Conservation (phyloP, 352 stramenopile species). For the Globisporangium paddicum region DNA sequence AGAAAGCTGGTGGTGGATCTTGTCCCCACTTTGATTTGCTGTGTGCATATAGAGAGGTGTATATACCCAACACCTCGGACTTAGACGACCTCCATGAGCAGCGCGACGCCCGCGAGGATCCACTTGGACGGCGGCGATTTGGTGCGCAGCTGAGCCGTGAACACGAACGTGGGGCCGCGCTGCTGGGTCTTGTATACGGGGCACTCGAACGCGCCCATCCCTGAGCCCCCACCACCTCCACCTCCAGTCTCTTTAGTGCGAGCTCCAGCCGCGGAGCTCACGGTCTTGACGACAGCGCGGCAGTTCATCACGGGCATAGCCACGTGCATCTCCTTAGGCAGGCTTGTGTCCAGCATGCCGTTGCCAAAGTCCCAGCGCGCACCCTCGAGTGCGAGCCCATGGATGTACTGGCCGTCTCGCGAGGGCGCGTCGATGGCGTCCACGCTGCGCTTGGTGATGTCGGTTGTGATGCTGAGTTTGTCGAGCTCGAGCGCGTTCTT, state of each 20-base stretch:
- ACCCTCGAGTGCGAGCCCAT: constrained; percentile 88
- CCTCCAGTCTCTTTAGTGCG: constrained; percentile 3
- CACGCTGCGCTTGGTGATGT: constrained; percentile 88
- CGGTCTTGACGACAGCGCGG: constrained; percentile 49
- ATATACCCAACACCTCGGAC: too few relatives aligned
- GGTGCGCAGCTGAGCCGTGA: constrained; percentile 80
- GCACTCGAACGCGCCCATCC: constrained; percentile 61
- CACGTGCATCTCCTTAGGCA: constrained; percentile 90
- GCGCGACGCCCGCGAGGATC: constrained; percentile 85
- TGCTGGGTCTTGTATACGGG: constrained; percentile 91
- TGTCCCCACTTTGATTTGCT: too few relatives aligned
- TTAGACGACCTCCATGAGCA: constrained; percentile 88
- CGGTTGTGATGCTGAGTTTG: constrained; percentile 66
- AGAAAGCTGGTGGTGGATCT: neutral
- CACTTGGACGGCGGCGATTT: constrained; percentile 88
- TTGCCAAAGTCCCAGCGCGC: constrained; percentile 83
- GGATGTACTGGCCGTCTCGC: constrained; percentile 88
- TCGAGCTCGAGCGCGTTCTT: constrained; percentile 82
- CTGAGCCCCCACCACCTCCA: constrained; percentile 1
- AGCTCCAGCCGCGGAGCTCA: constrained; percentile 8
- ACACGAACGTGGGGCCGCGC: constrained; percentile 87
- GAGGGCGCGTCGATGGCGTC: constrained; percentile 76
- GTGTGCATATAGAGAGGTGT: too few relatives aligned
- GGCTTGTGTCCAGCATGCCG: constrained; percentile 72
- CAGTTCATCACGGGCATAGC: constrained; percentile 91